Percentiles rank a stretch among this genome's conserved stretches.
phyloP scores from a whole-genome alignment of 2,329 filamentous ascomycete species.

The Scorias spongiosa region DNA sequence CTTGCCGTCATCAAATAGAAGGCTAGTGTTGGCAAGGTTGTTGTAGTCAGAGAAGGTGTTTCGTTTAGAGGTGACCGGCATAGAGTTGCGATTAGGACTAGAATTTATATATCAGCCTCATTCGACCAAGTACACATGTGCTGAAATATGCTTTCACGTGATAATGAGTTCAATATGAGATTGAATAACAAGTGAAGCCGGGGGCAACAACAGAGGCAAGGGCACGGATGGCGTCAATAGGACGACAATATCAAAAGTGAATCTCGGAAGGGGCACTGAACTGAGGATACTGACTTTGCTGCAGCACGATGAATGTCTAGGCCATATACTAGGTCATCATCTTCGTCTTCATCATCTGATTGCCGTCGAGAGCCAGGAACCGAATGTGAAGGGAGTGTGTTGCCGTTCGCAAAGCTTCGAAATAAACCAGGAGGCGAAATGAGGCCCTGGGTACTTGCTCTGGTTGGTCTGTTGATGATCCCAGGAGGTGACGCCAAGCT shows the following conservation, averaged over 20 bases:
- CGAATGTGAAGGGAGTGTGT: slow-evolving; percentile 61
- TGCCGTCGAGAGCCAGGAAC: slow-evolving; percentile 77
- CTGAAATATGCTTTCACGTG: too few species aligned
- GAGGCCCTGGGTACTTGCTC: slow-evolving; percentile 58
- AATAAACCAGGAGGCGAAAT: slow-evolving; percentile 52
- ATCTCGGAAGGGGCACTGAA: background rate
- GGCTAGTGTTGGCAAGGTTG: slow-evolving; percentile 66
- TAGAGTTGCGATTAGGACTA: slow-evolving; percentile 80
- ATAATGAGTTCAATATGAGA: too few species aligned
- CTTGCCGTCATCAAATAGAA: slow-evolving; percentile 57
- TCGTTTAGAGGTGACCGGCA: slow-evolving; percentile 66
- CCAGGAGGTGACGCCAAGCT: slow-evolving; percentile 73
- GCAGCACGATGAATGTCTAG: slow-evolving; percentile 56
- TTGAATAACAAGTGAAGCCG: too few species aligned
- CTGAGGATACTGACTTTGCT: slow-evolving; percentile 53
- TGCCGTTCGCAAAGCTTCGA: slow-evolving; percentile 26
- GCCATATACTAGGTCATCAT: slow-evolving; percentile 41
- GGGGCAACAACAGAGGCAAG: background rate
- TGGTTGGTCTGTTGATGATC: slow-evolving; percentile 42
- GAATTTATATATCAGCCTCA: background rate
- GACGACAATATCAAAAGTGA: background rate
- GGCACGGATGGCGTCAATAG: background rate
- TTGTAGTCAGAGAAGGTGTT: slow-evolving; percentile 36
- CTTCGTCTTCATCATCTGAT: slow-evolving; percentile 75
- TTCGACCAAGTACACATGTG: background rate